Conservation (phyloP, 331 rosid genomes). For the Acacia pycnantha region DNA sequence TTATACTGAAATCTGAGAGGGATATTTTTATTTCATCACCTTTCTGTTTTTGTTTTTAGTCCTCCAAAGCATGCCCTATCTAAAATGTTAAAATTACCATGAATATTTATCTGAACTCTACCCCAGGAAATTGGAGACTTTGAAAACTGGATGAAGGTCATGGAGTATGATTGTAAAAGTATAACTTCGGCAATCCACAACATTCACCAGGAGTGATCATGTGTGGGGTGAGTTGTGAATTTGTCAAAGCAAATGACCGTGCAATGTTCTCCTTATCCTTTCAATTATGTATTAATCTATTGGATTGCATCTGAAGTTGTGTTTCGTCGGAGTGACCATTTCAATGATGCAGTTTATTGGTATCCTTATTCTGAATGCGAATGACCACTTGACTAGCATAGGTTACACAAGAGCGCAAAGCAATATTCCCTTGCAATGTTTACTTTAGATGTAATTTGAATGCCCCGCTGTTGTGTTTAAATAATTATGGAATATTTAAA, state of each 20-base stretch:
- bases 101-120: background rate
- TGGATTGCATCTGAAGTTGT: background rate
- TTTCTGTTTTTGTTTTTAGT: background rate
- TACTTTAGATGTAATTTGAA: background rate
- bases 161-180: slow-evolving; percentile 53
- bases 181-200: slow-evolving; percentile 45
- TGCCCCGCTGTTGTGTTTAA: background rate
- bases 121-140: slow-evolving; percentile 60
- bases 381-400: background rate
- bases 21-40: background rate
- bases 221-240: background rate
- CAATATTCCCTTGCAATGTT: background rate
- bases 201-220: slow-evolving; percentile 41
- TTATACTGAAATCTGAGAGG: background rate
- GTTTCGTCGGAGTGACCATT: background rate
- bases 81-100: background rate
- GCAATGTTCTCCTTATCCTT: background rate
- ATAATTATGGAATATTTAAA: background rate
- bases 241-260: background rate
- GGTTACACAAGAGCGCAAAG: background rate
- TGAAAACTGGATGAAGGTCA: slow-evolving; percentile 66
- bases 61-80: background rate
- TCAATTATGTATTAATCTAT: slow-evolving; percentile 16
- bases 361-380: slow-evolving; percentile 4
- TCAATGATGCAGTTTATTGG: slow-evolving; percentile 14